Conservation (phyloP, 2,329 filamentous ascomycete genomes). For the Botrytis fabae region DNA sequence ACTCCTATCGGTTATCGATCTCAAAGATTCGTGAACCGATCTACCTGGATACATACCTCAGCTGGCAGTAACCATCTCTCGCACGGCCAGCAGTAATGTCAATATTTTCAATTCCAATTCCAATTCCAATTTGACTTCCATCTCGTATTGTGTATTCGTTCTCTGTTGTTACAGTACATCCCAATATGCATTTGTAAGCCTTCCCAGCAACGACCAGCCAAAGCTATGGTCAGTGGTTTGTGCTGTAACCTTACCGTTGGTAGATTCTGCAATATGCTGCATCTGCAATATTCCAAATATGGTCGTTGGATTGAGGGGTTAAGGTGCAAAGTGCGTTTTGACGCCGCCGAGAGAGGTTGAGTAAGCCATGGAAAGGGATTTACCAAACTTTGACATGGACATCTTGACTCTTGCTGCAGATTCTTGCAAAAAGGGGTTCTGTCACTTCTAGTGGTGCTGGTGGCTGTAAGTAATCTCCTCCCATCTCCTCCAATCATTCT, state of each 20-base stretch:
- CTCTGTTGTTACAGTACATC: neutral
- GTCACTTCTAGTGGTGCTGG: neutral
- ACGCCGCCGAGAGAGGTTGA: slow-evolving; percentile 2
- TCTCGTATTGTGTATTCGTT: neutral
- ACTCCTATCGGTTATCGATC: neutral
- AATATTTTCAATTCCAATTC: neutral
- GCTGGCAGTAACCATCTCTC: neutral
- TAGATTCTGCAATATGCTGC: neutral
- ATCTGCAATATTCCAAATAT: neutral
- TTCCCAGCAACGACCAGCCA: neutral
- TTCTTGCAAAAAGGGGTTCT: neutral
- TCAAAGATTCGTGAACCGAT: neutral
- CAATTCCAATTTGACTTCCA: neutral
- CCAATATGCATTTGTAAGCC: neutral
- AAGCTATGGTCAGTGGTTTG: slow-evolving; percentile 8
- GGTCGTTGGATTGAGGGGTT: neutral
- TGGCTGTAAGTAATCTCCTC: neutral
- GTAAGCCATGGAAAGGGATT: neutral
- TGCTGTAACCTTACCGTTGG: neutral
- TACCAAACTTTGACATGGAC: slow-evolving; percentile 1
- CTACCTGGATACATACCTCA: neutral
- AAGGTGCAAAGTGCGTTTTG: neutral
- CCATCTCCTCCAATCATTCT: slow-evolving; percentile 7
- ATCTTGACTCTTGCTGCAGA: neutral
- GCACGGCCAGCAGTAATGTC: neutral